These are phyloP conservation scores for Pyrus hybrid DNA, from an alignment of 331 rosid genomes.

Conservation along the genomic window DNA sequence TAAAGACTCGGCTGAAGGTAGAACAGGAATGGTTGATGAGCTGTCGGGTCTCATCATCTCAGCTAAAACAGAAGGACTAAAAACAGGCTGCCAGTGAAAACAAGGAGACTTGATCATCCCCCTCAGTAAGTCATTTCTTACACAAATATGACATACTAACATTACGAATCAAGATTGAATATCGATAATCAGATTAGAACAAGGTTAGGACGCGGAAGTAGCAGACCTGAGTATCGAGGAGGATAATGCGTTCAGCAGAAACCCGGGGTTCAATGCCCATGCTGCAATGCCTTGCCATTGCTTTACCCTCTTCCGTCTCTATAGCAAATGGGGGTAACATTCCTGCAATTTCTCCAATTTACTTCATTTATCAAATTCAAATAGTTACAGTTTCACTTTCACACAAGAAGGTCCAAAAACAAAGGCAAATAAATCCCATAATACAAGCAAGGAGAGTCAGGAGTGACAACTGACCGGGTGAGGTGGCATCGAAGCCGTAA, in stretches of 20 bases:
- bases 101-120: neutral
- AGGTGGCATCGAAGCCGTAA: conserved; percentile 70
- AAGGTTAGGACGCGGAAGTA: neutral
- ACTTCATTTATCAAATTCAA: neutral
- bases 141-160: neutral
- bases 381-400: neutral
- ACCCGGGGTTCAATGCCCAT: conserved; percentile 79
- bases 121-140: neutral
- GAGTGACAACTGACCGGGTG: conserved; percentile 43
- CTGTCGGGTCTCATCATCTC: conserved; percentile 94
- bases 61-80: conserved; percentile 70
- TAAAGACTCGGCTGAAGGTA: conserved; percentile 54
- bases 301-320: conserved; percentile 62
- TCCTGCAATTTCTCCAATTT: conserved; percentile 32
- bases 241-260: conserved; percentile 73
- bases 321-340: conserved; percentile 68
- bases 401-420: neutral
- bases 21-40: conserved; percentile 58
- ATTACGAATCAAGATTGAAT: neutral
- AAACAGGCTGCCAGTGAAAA: conserved; percentile 54
- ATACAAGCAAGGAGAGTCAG: neutral
- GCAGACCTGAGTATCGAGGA: conserved; percentile 78
- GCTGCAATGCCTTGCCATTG: conserved; percentile 78
- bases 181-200: neutral
- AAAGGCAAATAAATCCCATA: neutral